Evolutionary conservation across 805 yeast species (phyloP), one percentile per base, ranked within the genome.

Genomic region (Jamesozyma lodderae): DNA sequence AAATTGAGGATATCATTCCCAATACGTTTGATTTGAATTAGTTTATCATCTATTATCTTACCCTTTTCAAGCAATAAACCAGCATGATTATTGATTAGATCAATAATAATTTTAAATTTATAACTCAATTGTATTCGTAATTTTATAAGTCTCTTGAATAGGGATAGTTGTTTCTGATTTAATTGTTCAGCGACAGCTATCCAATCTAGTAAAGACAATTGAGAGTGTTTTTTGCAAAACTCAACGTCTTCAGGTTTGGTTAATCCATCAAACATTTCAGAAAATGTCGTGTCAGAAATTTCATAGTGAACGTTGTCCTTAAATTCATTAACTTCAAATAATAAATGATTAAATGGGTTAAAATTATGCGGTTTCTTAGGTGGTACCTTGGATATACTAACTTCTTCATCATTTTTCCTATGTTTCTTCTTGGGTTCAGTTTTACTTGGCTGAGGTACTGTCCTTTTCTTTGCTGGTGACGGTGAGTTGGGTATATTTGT

Each of bases 61-160:
- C 63, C 69, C 36, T 58, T 60, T 6, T 45, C 39, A 28, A 55
- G 59, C 27, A 67, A 50, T 9, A 57, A 54, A 8, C 43, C 44
- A 2, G 67, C 67, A 33, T 66, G 50, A 3, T 52, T 54, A 40
- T 67, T 64, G 10, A 70, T 61, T 10, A 63, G 42, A 1, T 55
- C 48, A n/a, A 67, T 62, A 19, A 72, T 55, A 11, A 59, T 53
- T 13, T 57, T 52, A 26, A 70, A 66, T 37, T 63, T 64, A 26
- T 57, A 53, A 40, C 65, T 65, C 21, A 70, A 54, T 41, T 62
- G 64, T 21, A 65, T 50, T 44, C 77, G 60, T 11, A 65, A 56
- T 5, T 51, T 31, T 3, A 69, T 56, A 15, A 69, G 49, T 32
- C 55, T 53, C 21, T 61, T 48, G 26, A 65, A 48, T 16, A 70